Conservation (phyloP, 345 rosid genomes). For the Lenwebbia sp. region DNA sequence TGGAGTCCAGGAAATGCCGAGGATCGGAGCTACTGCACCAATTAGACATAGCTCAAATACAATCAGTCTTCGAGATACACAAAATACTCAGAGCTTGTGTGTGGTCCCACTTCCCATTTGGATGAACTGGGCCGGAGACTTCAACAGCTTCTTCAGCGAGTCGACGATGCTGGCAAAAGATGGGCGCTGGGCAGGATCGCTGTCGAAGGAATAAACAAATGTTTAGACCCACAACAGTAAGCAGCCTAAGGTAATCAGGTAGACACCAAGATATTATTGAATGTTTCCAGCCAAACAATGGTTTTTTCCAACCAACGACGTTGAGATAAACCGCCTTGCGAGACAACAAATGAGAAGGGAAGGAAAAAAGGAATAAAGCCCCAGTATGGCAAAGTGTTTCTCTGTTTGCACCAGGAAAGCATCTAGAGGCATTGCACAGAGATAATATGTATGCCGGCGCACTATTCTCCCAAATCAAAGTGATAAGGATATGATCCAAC, state of each 20-base stretch:
- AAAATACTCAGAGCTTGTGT: not conserved
- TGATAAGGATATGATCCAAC: not conserved
- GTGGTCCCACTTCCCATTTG: constrained; percentile 24
- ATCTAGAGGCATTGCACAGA: not conserved
- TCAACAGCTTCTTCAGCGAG: constrained; percentile 66
- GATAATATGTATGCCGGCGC: not conserved
- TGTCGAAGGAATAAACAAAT: constrained; percentile 8
- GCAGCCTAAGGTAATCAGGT: not conserved
- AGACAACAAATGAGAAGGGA: not conserved
- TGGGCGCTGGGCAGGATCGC: constrained; percentile 75
- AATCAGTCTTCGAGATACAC: not conserved
- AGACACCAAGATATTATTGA: not conserved
- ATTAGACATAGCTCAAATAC: not conserved
- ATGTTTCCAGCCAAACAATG: not conserved
- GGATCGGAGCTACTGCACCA: not conserved
- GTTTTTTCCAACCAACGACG: not conserved
- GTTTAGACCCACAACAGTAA: not conserved
- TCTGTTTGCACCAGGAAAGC: not conserved
- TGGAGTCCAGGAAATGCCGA: not conserved
- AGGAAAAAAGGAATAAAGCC: not conserved
- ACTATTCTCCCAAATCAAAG: not conserved
- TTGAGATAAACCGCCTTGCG: not conserved
- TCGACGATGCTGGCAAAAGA: constrained; percentile 54
- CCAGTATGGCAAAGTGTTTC: not conserved
- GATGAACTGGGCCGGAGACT: constrained; percentile 58